Percentiles rank a stretch among this genome's conserved stretches.
Conservation (phyloP, 176 grass and related monocot genomes). For the Chrysopogon serrulatus region DNA sequence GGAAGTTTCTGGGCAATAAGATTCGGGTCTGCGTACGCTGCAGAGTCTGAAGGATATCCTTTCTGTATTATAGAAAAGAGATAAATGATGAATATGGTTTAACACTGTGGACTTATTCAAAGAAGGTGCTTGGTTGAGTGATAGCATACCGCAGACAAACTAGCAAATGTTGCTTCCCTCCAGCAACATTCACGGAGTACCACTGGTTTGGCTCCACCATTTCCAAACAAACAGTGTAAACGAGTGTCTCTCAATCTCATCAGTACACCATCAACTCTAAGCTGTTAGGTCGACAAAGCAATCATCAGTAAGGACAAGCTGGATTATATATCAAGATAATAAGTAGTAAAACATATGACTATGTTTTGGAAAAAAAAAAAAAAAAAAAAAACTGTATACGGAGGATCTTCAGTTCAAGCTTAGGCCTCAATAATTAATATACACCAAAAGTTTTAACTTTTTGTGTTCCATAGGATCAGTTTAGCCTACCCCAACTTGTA, state of each 20-base stretch:
- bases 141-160: conserved; percentile 60
- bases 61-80: conserved; percentile 44
- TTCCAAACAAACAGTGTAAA: conserved; percentile 78
- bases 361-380: too few species aligned
- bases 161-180: conserved; percentile 82
- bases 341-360: not conserved
- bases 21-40: conserved; percentile 73
- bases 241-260: conserved; percentile 92
- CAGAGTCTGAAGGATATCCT: conserved; percentile 54
- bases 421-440: not conserved
- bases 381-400: too few species aligned
- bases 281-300: conserved; percentile 37
- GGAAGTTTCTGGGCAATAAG: conserved; percentile 64
- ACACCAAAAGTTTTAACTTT: not conserved
- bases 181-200: conserved; percentile 81
- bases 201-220: conserved; percentile 29
- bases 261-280: conserved; percentile 83
- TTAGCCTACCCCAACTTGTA: not conserved
- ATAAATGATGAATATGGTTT: not conserved
- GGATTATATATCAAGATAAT: not conserved
- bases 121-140: not conserved
- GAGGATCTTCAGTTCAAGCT: not conserved
- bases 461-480: not conserved
- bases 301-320: not conserved
- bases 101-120: not conserved